phyloP scores from a whole-genome alignment of 768 basidiomycete genomes.

The Chlorophyllum brunneum region DNA sequence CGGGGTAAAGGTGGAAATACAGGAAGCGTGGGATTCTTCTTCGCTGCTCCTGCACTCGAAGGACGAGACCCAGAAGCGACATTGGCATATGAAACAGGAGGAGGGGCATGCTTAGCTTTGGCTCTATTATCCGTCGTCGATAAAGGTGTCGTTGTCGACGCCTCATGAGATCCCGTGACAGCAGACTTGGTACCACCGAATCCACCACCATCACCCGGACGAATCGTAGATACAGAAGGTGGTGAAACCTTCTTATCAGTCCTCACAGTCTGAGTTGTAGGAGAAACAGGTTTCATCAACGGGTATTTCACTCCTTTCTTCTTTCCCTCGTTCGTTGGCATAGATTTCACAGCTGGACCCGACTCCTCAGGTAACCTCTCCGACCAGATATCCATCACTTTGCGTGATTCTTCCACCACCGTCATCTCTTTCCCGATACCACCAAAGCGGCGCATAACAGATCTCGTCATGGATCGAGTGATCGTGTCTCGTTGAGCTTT shows the following conservation, averaged over 20 bases:
- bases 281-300: slow-evolving; percentile 20
- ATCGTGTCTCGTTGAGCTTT: slow-evolving; percentile 35
- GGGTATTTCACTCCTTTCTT: slow-evolving; percentile 16
- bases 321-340: neutral
- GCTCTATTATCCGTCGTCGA: neutral
- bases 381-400: slow-evolving; percentile 38
- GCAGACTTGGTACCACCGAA: neutral
- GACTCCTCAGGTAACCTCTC: slow-evolving; percentile 9
- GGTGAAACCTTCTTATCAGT: slow-evolving; percentile 35
- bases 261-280: slow-evolving; percentile 27
- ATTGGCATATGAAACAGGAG: slow-evolving; percentile 9
- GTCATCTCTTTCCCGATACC: slow-evolving; percentile 24
- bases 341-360: neutral
- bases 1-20: slow-evolving; percentile 26
- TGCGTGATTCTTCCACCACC: slow-evolving; percentile 32
- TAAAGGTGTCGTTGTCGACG: neutral
- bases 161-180: neutral
- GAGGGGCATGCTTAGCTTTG: neutral
- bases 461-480: slow-evolving; percentile 1
- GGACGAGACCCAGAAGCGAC: neutral
- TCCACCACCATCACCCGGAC: neutral
- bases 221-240: slow-evolving; percentile 21
- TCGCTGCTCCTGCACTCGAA: neutral
- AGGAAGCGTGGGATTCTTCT: slow-evolving; percentile 23
- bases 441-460: slow-evolving; percentile 18